These are phyloP conservation scores for Fusarium redolens DNA, from an alignment of 2,329 filamentous ascomycete genomes.

Conservation along the genomic window DNA sequence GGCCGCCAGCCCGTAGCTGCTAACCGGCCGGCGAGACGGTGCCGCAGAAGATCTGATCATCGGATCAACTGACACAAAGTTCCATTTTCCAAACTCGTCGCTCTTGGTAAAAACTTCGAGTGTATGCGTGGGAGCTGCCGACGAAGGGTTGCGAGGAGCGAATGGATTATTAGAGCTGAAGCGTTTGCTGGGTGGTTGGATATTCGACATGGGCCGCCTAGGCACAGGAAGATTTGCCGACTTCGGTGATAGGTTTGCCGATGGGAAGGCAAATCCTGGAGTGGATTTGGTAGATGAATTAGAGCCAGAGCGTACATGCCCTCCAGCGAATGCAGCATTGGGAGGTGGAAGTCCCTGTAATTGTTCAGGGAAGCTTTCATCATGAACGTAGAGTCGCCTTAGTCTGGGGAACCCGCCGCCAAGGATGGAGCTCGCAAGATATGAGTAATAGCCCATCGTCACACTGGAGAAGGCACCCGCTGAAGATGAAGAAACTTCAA, in stretches of 20 bases:
- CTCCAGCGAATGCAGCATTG: constrained; percentile 49
- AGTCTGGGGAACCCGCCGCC: constrained; percentile 79
- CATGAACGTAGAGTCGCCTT: constrained; percentile 84
- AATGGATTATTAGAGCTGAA: constrained; percentile 73
- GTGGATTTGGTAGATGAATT: constrained; percentile 43
- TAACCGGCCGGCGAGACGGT: constrained; percentile 57
- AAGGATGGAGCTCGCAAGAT: constrained; percentile 85
- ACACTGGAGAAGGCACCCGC: constrained; percentile 67
- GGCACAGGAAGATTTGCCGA: constrained; percentile 39
- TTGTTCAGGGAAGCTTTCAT: constrained; percentile 83
- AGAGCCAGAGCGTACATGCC: constrained; percentile 50
- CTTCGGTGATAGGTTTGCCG: constrained; percentile 38
- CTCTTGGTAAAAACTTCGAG: constrained; percentile 71
- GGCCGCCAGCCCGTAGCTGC: constrained; percentile 67
- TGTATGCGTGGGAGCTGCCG: constrained; percentile 60
- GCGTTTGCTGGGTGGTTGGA: constrained; percentile 50
- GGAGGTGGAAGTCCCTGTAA: constrained; percentile 79
- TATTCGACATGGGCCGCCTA: constrained; percentile 47
- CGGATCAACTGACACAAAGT: constrained; percentile 63
- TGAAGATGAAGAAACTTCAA: constrained; percentile 77
- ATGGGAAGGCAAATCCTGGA: constrained; percentile 40
- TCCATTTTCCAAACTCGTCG: constrained; percentile 69
- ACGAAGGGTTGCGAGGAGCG: constrained; percentile 50
- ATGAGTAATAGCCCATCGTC: constrained; percentile 79
- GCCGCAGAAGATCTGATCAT: constrained; percentile 44